phyloP scores from a whole-genome alignment of 176 grass and related monocot species.

The Cocos nucifera region DNA sequence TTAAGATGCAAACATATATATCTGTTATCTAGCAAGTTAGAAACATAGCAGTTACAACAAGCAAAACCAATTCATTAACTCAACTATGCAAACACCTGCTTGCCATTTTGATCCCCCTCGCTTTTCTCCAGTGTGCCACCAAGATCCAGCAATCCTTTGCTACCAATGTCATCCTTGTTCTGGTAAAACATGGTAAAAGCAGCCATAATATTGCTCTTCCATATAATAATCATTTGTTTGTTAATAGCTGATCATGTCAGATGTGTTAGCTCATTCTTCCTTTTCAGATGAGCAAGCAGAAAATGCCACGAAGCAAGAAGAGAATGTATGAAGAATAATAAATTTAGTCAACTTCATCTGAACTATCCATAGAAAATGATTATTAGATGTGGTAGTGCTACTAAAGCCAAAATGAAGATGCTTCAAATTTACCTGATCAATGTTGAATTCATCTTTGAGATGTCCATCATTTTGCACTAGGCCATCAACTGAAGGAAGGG shows the following conservation, averaged over 20 bases:
- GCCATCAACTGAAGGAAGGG: slow-evolving; percentile 21
- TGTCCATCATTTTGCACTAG: slow-evolving; percentile 32
- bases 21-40: no score
- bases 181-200: slow-evolving; percentile 41
- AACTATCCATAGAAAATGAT: no score
- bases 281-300: no score
- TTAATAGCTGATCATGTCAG: no score
- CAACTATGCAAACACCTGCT: slow-evolving; percentile 26
- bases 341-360: no score
- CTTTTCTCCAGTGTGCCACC: slow-evolving; percentile 21
- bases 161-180: slow-evolving; percentile 48
- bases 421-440: slow-evolving; percentile 39
- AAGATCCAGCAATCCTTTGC: slow-evolving; percentile 31
- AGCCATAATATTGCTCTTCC: neutral
- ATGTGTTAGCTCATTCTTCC: no score
- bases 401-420: neutral
- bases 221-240: no score
- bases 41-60: no score
- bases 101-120: slow-evolving; percentile 26
- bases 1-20: no score
- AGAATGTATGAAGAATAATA: no score
- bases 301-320: no score
- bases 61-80: neutral
- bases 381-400: neutral
- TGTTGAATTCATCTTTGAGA: slow-evolving; percentile 26